A percentile compares a stretch with the other conserved stretches of the same genome.
Conservation (phyloP, 2,329 filamentous ascomycete genomes). For the Hortaea werneckii region DNA sequence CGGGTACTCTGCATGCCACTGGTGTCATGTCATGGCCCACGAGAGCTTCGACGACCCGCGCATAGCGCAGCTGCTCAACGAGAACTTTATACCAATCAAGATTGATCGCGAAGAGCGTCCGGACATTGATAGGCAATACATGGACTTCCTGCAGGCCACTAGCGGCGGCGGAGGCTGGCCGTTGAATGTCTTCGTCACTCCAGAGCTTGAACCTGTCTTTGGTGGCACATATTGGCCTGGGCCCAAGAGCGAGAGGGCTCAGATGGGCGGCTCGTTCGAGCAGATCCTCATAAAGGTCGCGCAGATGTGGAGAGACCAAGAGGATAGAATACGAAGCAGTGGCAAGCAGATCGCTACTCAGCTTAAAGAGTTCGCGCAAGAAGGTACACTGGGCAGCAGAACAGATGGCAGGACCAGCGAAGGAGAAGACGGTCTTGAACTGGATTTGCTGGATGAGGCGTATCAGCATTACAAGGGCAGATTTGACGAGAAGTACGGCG, state of each 20-base stretch:
- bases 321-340: conserved; percentile 70
- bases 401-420: conserved; percentile 16
- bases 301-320: conserved; percentile 70
- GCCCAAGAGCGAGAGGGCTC: conserved; percentile 48
- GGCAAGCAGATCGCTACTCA: conserved; percentile 73
- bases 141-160: conserved; percentile 95
- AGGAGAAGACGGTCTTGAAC: conserved; percentile 61
- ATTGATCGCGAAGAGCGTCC: conserved; percentile 90
- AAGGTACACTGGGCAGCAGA: conserved; percentile 54
- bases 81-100: conserved; percentile 80
- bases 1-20: conserved; percentile 91
- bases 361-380: conserved; percentile 76
- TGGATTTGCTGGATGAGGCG: conserved; percentile 86
- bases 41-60: conserved; percentile 82
- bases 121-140: conserved; percentile 90
- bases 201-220: conserved; percentile 85
- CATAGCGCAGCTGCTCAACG: conserved; percentile 73
- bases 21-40: conserved; percentile 79
- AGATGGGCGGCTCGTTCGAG: conserved; percentile 59
- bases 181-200: conserved; percentile 90
- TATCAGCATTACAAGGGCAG: conserved; percentile 68
- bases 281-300: conserved; percentile 70
- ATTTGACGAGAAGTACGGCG: conserved; percentile 70
- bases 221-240: conserved; percentile 94
- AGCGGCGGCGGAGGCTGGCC: conserved; percentile 89